phyloP scores from a whole-genome alignment of 257 asterid genomes.

The Jaltomata sinuosa region DNA sequence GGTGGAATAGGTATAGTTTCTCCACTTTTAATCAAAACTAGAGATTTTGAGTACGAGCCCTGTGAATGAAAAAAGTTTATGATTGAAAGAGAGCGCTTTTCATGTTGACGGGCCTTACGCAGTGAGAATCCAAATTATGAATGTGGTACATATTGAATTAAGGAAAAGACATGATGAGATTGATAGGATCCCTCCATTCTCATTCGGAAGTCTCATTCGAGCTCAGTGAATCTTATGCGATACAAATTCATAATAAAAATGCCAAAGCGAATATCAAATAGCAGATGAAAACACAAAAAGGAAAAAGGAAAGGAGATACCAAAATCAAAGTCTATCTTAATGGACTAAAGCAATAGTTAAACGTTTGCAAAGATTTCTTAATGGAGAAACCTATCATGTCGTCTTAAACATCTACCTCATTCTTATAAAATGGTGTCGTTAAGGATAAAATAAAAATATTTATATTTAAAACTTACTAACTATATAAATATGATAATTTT shows the following conservation, averaged over 20 bases:
- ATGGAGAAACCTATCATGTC: background rate
- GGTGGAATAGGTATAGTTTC: background rate
- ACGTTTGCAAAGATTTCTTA: background rate
- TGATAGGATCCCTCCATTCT: background rate
- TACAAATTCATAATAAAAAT: background rate
- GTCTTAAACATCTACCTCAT: background rate
- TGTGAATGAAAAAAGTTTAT: background rate
- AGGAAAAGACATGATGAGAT: background rate
- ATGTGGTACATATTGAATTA: background rate
- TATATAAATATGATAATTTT: background rate
- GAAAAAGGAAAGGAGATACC: background rate
- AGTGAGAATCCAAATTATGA: background rate
- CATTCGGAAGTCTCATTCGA: background rate
- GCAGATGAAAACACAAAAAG: background rate
- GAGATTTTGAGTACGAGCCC: background rate
- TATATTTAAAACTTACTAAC: background rate
- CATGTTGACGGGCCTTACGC: background rate
- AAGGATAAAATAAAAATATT: background rate
- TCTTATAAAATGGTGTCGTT: background rate
- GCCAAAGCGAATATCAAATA: background rate
- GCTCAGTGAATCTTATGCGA: background rate
- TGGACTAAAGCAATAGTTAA: background rate
- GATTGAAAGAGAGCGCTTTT: background rate
- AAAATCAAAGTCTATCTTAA: background rate
- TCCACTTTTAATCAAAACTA: background rate